A percentile compares a stretch with the other conserved stretches of the same genome.
Evolutionary conservation across 2,329 filamentous ascomycete species (phyloP).

Genomic region (Talaromyces funiculosus): DNA sequence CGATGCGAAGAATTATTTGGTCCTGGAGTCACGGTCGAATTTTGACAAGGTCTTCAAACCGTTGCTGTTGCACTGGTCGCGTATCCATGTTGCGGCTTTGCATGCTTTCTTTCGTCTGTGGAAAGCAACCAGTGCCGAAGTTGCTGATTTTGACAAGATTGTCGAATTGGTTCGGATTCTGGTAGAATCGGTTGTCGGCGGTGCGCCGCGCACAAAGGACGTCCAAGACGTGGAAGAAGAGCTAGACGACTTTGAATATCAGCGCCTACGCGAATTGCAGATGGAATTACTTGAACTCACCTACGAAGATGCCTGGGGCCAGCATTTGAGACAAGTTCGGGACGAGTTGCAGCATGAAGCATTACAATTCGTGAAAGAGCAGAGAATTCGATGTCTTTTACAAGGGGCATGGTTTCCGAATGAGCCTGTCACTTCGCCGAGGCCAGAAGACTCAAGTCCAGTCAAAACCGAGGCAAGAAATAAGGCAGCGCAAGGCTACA

Average conservation of each 20-base stretch:
- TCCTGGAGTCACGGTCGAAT: slow-evolving; percentile 67
- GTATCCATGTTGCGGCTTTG: slow-evolving; percentile 76
- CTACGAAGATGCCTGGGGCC: slow-evolving; percentile 92
- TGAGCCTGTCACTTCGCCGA: slow-evolving; percentile 41
- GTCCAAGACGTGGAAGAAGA: slow-evolving; percentile 86
- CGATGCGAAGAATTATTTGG: slow-evolving; percentile 69
- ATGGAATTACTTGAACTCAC: slow-evolving; percentile 88
- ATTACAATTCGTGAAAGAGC: slow-evolving; percentile 93
- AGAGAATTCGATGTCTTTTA: slow-evolving; percentile 82
- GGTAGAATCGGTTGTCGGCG: slow-evolving; percentile 81
- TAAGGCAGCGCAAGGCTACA: slow-evolving; percentile 56
- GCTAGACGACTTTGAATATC: slow-evolving; percentile 74
- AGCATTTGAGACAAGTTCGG: slow-evolving; percentile 81
- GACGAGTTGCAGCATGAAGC: slow-evolving; percentile 88
- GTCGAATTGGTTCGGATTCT: slow-evolving; percentile 85
- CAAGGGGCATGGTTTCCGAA: slow-evolving; percentile 81
- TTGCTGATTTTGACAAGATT: slow-evolving; percentile 89
- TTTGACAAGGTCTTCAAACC: slow-evolving; percentile 85
- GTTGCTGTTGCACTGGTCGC: slow-evolving; percentile 85
- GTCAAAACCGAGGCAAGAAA: slow-evolving; percentile 36
- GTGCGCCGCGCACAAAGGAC: slow-evolving; percentile 73
- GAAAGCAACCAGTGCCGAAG: slow-evolving; percentile 79
- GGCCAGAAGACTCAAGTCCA: slow-evolving; percentile 37
- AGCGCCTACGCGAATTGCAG: slow-evolving; percentile 73
- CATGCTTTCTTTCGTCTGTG: slow-evolving; percentile 87